Conservation (phyloP, 306 rosid species). For the Lathyrus sativus region DNA sequence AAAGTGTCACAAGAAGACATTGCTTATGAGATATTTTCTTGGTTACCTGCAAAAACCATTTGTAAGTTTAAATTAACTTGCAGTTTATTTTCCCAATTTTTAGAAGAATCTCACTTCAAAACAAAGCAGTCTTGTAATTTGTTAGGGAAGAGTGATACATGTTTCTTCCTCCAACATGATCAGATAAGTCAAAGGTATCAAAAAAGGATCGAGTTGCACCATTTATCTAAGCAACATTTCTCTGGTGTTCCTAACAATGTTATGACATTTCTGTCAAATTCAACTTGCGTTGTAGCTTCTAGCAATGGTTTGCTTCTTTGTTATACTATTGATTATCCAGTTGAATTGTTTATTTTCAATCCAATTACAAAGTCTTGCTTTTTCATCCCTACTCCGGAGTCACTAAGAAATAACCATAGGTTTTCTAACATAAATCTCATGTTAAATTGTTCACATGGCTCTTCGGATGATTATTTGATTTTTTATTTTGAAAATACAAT, state of each 20-base stretch:
- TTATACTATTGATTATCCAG: background rate
- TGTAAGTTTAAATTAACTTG: background rate
- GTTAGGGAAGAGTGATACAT: background rate
- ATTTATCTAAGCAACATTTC: background rate
- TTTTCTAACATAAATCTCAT: background rate
- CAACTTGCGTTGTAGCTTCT: background rate
- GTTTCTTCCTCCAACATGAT: too few species aligned
- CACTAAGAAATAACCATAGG: background rate
- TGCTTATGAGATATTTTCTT: background rate
- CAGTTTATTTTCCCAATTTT: background rate
- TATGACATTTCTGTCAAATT: background rate
- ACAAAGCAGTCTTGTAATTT: constrained; percentile 1
- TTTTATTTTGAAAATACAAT: background rate
- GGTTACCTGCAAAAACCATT: background rate
- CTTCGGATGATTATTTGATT: background rate
- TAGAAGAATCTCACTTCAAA: background rate
- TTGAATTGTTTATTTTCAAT: background rate
- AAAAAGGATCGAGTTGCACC: background rate
- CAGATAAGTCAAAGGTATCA: background rate
- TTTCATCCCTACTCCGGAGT: background rate
- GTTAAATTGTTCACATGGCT: background rate
- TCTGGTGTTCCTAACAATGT: background rate
- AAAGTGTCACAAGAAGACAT: background rate
- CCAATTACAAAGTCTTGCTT: constrained; percentile 1
- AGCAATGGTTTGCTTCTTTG: constrained; percentile 24